A percentile compares a stretch with the other conserved stretches of the same genome.
Evolutionary conservation across 192 early-diverging fungal species (phyloP).

Genomic region (Podila epicladia): DNA sequence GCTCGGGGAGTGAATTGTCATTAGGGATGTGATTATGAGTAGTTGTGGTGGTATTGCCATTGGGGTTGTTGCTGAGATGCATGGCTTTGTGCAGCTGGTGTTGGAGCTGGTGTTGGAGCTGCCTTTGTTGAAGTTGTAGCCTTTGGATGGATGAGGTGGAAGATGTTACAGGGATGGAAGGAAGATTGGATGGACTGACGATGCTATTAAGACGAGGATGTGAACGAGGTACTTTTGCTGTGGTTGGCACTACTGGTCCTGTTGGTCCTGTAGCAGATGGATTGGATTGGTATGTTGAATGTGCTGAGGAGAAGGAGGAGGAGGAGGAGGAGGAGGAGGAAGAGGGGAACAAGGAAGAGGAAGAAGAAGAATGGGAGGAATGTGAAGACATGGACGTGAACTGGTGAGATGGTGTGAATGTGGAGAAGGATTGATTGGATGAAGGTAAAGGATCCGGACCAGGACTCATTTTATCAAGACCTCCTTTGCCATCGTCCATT

Average conservation of each 20-base stretch:
- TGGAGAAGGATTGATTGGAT: no score
- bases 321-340: no score
- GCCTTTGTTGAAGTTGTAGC: not conserved
- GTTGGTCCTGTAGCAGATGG: not conserved
- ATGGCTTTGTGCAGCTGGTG: not conserved
- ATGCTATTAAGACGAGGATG: not conserved
- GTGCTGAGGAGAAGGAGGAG: not conserved
- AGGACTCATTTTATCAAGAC: no score
- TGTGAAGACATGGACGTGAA: no score
- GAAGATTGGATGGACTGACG: not conserved
- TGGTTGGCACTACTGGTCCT: not conserved
- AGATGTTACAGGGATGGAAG: not conserved
- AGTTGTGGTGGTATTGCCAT: not conserved
- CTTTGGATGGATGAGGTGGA: not conserved
- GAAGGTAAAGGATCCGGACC: no score
- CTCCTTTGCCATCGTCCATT: no score
- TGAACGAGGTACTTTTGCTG: conserved; percentile 4
- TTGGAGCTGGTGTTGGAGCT: conserved; percentile 2
- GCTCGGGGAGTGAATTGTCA: not conserved
- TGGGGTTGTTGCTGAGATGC: conserved; percentile 7
- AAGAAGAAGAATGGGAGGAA: no score
- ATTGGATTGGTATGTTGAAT: conserved; percentile 3
- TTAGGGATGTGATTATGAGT: conserved; percentile 3
- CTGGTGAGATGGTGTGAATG: no score
- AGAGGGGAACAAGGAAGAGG: no score